Base-by-base conservation (phyloP, 441 rosid genomes). In the Syzygium syzygioides region DNA sequence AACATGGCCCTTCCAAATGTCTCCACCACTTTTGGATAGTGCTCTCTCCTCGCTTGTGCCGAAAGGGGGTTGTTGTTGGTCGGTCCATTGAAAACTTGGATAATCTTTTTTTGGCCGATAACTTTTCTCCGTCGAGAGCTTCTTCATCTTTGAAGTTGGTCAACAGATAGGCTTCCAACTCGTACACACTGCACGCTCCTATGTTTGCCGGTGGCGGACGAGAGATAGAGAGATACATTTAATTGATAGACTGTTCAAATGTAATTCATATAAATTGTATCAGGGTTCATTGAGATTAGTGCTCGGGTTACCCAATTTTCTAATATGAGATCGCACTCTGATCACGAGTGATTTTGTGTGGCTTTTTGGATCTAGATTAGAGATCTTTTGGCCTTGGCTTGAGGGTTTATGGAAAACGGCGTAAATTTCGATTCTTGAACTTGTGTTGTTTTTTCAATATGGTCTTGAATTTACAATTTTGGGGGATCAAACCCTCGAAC, bases 331-430 rank as follows among this genome's bases (percentile, higher is more conserved):
- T 53, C 4, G 9, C 14, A 52, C 17, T 13, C 1, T 14, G 54
- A 53, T 53, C 5, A 14, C 17, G 15, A 53, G 14, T 53, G 17
- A 53, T 53, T 5, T 53, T 17, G 15, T 12, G 15, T 14, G 15
- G 4, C 2, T 0, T 28, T 13, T 10, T 14, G 1, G 68, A 2
- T 28, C 6, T 5, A 5, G 18, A 60, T 28, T 60, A 28, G 0
- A 1, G 68, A 60, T 14, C 17, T 0, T 28, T 28, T 60, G 0
- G 14, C 68, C 6, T 14, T 0, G 9, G n/a, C 14, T 28, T 1
- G n/a, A 28, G 0, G 4, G n/a, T 2, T 13, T 60, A 60, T 60
- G 18, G 9, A 60, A 28, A 60, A 28, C 32, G 68, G 68, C 28
- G n/a, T 28, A 8, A 60, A 55, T 55, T 55, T 55, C 57, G 3